A percentile compares a stretch with the other conserved stretches of the same genome.
phyloP scores from a whole-genome alignment of 2,329 filamentous ascomycete genomes.

The Scytalidium lignicola region DNA sequence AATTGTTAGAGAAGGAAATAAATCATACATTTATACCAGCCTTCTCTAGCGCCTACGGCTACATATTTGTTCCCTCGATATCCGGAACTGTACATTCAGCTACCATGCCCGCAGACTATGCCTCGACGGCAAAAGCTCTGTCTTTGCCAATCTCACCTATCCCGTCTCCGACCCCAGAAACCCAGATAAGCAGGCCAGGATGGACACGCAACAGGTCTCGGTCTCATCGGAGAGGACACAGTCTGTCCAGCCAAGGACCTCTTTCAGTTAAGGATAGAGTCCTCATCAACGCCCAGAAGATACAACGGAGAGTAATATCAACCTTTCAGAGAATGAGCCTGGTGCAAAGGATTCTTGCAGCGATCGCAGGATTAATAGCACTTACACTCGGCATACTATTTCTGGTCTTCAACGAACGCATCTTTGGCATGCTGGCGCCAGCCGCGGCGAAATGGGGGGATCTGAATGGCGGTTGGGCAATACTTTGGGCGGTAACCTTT shows the following conservation, averaged over 20 bases:
- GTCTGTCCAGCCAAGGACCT: conserved; percentile 3
- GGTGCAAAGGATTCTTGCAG: conserved; percentile 56
- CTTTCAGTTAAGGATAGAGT: conserved; percentile 34
- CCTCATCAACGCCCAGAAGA: conserved; percentile 44
- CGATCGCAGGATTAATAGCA: conserved; percentile 41
- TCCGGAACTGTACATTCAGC: conserved; percentile 7
- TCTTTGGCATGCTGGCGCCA: conserved; percentile 72
- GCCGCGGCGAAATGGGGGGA: conserved; percentile 72
- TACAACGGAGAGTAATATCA: conserved; percentile 42
- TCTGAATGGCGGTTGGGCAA: conserved; percentile 63
- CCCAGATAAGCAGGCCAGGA: conserved; percentile 37
- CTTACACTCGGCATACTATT: conserved; percentile 59
- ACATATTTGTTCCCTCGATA: conserved; percentile 2
- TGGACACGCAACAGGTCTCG: conserved; percentile 43
- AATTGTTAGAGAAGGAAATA: background rate
- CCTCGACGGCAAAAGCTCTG: conserved; percentile 44
- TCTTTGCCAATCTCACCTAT: conserved; percentile 38
- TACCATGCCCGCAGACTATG: conserved; percentile 48
- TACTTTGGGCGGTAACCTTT: conserved; percentile 63
- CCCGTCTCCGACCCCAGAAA: conserved; percentile 39
- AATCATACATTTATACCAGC: background rate
- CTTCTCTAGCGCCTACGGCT: background rate
- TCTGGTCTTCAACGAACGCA: conserved; percentile 70
- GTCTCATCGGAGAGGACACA: background rate
- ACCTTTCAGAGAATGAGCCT: conserved; percentile 52